Percentiles rank a stretch among this genome's conserved stretches.
Conservation (phyloP, 768 basidiomycete genomes). For the Lyophyllum shimeji region DNA sequence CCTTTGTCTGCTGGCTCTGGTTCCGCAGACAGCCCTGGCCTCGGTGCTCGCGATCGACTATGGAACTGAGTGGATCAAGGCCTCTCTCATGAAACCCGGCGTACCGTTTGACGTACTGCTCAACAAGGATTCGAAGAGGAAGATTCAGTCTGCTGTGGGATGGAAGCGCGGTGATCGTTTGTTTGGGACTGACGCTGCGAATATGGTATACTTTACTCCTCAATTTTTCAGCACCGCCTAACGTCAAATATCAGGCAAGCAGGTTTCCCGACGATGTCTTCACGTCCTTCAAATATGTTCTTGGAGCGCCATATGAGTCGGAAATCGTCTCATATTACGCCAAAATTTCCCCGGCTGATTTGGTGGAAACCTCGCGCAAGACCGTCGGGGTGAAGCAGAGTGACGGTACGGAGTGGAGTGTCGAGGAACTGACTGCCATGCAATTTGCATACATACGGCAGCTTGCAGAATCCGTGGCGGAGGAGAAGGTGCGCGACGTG, state of each 20-base stretch:
- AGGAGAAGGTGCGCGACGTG: constrained; percentile 80
- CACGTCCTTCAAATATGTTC: constrained; percentile 80
- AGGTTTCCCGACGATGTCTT: constrained; percentile 90
- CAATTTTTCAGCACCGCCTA: background rate
- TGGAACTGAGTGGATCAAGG: constrained; percentile 97
- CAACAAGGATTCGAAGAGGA: constrained; percentile 96
- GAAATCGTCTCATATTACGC: constrained; percentile 57
- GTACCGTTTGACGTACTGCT: constrained; percentile 94
- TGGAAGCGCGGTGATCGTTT: constrained; percentile 91
- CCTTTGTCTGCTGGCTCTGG: constrained; percentile 35
- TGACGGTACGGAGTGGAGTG: constrained; percentile 70
- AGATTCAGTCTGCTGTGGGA: constrained; percentile 85
- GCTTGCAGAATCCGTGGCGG: constrained; percentile 75
- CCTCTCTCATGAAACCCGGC: constrained; percentile 92
- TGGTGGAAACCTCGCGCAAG: constrained; percentile 54
- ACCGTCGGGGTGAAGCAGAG: constrained; percentile 61
- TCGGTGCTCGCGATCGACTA: constrained; percentile 96
- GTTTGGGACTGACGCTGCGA: constrained; percentile 88
- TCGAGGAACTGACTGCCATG: constrained; percentile 93
- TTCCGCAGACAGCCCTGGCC: constrained; percentile 52
- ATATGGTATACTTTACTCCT: constrained; percentile 61
- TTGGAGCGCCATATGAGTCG: constrained; percentile 67
- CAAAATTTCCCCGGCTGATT: constrained; percentile 52
- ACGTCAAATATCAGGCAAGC: constrained; percentile 60
- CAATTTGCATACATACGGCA: constrained; percentile 88